Evolutionary conservation across 179 eudicot species (phyloP), one percentile per base, ranked within the genome.

Genomic region (Beta corolliflora): DNA sequence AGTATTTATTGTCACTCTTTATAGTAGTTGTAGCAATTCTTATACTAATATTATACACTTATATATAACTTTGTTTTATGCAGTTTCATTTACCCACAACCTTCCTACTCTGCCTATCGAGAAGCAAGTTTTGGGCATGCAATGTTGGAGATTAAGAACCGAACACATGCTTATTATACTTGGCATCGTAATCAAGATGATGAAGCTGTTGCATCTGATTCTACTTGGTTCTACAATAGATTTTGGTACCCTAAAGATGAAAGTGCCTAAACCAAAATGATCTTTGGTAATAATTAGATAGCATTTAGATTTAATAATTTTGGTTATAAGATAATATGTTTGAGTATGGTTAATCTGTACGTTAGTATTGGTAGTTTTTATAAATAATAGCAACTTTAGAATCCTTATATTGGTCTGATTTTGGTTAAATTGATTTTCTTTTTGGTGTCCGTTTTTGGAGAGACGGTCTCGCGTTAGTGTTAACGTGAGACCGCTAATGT

Each of bases 91-190:
- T 73, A 81, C 12, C 90, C 88, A 56, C 91, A 89, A 68, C 92
- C 92, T 2, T 53, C 44, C 14, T 87, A 89, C 82, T 87, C 90
- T 5, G 90, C 89, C 0, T 87, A 76, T 44, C 81, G 90, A 7
- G 92, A 89, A 75, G 89, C 92, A 4, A 89, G 90, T 65, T 89
- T 86, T 76, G 92, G 92, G 25, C 90, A 89, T 50, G 87, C 84
- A 6, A 52, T 83, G 7, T 77, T 89, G 58, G 92, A 86, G 68
- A 83, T 89, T n/a, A 89, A 89, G 79, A 89, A 87, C 66, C 55
- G 89, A 45, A 86, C 90, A 61, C 92, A 89, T 53, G 92, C 92
- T 0, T 78, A 75, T 19, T 89, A 81, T 72, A 83, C 82, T 13
- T 89, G 92, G 90, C 89, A 88, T 36, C 92, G 92, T 8, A 89